A percentile compares a stretch with the other conserved stretches of the same genome.
Evolutionary conservation across 495 filamentous ascomycete species (phyloP).

Genomic region (Delitschia confertaspora): DNA sequence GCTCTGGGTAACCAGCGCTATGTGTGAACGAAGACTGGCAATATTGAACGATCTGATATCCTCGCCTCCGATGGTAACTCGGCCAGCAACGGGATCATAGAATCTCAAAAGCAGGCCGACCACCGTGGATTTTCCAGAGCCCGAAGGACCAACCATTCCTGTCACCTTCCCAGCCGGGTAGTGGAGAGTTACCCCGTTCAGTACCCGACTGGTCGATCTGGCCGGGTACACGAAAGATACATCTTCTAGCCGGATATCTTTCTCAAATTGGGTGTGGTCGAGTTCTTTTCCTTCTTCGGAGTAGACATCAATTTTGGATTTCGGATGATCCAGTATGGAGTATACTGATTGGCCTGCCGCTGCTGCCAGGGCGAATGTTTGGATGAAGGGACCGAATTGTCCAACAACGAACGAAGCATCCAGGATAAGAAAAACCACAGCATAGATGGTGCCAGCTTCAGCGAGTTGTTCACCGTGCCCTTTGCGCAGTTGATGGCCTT

Average conservation of each 20-base stretch:
- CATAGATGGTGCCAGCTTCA: constrained; percentile 43
- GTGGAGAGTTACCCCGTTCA: constrained; percentile 17
- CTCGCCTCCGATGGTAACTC: constrained; percentile 1
- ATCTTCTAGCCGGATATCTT: constrained; percentile 19
- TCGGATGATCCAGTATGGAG: constrained; percentile 39
- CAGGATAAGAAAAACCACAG: constrained; percentile 44
- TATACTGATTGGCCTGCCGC: constrained; percentile 41
- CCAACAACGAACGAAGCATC: constrained; percentile 36
- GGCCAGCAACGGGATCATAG: constrained; percentile 16
- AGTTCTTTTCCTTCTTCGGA: constrained; percentile 23
- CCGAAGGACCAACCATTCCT: constrained; percentile 26
- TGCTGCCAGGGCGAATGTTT: constrained; percentile 42
- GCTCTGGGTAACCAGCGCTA: constrained; percentile 14
- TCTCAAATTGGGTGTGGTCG: not conserved
- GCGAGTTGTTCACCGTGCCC: constrained; percentile 32
- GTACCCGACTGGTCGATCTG: constrained; percentile 12
- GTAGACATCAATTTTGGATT: constrained; percentile 33
- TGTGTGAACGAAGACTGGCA: constrained; percentile 1
- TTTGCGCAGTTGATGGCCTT: constrained; percentile 36
- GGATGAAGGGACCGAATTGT: constrained; percentile 40
- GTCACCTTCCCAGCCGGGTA: constrained; percentile 21
- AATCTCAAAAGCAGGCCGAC: constrained; percentile 12
- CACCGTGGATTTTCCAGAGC: constrained; percentile 22
- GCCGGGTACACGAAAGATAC: constrained; percentile 31
- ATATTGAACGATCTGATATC: constrained; percentile 8